A percentile compares a stretch with the other conserved stretches of the same genome.
Conservation (phyloP, 2,329 filamentous ascomycete genomes). For the Curvularia sp. region DNA sequence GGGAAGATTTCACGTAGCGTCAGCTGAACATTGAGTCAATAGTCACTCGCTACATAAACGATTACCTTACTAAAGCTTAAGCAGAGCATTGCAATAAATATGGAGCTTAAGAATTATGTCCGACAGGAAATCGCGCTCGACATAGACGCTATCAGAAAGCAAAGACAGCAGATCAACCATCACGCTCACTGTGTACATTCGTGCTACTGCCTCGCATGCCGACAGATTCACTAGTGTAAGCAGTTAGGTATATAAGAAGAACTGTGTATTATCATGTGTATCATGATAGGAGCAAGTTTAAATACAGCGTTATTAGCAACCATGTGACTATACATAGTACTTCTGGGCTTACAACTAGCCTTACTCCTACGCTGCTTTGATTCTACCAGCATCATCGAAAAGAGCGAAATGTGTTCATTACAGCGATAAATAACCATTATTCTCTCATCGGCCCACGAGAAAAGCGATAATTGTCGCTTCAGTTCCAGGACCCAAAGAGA, state of each 20-base stretch:
- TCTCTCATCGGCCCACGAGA: not conserved
- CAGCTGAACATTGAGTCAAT: not conserved
- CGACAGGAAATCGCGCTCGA: not conserved
- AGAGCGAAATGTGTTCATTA: not conserved
- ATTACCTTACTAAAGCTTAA: not conserved
- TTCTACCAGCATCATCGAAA: not conserved
- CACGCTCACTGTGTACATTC: not conserved
- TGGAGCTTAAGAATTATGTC: not conserved
- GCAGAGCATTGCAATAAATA: not conserved
- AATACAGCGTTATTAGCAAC: no score
- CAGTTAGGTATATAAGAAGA: no score
- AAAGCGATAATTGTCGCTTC: not conserved
- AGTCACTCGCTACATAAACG: not conserved
- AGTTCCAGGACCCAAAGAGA: conserved; percentile 7
- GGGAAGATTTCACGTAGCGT: not conserved
- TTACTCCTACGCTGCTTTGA: no score
- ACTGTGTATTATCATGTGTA: no score
- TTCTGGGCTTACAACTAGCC: no score
- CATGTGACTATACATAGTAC: no score
- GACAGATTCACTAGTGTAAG: not conserved
- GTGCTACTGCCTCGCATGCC: not conserved
- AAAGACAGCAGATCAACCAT: not conserved
- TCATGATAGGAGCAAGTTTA: no score
- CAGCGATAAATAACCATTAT: not conserved
- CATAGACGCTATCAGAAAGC: no score